Percentiles rank a stretch among this genome's conserved stretches.
phyloP scores from a whole-genome alignment of 2,329 filamentous ascomycete species.

The Escovopsis weberi region DNA sequence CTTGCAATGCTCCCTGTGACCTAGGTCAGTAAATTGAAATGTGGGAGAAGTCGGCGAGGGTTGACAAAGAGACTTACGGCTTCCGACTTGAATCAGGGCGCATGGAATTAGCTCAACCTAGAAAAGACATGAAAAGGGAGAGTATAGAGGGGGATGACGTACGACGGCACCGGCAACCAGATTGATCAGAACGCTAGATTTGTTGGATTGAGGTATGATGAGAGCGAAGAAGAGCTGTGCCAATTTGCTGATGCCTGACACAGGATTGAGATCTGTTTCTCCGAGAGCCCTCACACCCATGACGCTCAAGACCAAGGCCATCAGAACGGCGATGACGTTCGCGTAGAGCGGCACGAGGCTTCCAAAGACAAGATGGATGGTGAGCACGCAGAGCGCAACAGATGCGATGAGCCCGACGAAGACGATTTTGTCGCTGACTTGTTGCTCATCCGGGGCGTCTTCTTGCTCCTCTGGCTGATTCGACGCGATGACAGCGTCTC shows the following conservation, averaged over 20 bases:
- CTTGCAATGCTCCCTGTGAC: conserved; percentile 61
- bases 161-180: conserved; percentile 78
- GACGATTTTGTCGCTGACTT: conserved; percentile 59
- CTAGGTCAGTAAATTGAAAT: conserved; percentile 5
- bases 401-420: conserved; percentile 62
- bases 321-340: conserved; percentile 63
- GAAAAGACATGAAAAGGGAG: background rate
- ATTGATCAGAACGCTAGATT: conserved; percentile 87
- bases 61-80: conserved; percentile 15
- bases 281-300: conserved; percentile 56
- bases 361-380: conserved; percentile 74
- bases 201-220: conserved; percentile 65
- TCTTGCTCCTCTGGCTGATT: conserved; percentile 34
- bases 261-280: conserved; percentile 89
- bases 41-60: background rate
- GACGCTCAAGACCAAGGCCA: conserved; percentile 66
- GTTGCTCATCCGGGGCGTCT: conserved; percentile 73
- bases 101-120: background rate
- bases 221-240: conserved; percentile 92
- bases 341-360: conserved; percentile 65
- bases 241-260: conserved; percentile 91
- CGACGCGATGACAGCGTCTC: background rate
- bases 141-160: conserved; percentile 9
- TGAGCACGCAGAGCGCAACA: conserved; percentile 62
- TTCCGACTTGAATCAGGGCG: conserved; percentile 20